phyloP scores from a whole-genome alignment of 2,329 filamentous ascomycete species.

The Penicillium glabrum region DNA sequence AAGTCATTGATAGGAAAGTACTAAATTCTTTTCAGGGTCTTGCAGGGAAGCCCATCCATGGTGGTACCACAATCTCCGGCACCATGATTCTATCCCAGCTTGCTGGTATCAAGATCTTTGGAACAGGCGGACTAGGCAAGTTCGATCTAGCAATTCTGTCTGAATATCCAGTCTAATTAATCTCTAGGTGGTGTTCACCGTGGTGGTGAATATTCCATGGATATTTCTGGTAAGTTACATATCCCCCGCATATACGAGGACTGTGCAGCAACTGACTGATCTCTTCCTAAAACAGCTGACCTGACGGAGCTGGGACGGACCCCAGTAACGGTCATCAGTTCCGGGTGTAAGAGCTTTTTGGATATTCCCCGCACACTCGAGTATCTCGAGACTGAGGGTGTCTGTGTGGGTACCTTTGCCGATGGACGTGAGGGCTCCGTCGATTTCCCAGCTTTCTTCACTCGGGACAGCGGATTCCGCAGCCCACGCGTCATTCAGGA shows the following conservation, averaged over 20 bases:
- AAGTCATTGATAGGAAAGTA: not conserved
- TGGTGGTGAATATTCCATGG: slow-evolving; percentile 81
- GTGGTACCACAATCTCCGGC: slow-evolving; percentile 88
- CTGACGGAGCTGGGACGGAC: slow-evolving; percentile 90
- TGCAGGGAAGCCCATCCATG: slow-evolving; percentile 69
- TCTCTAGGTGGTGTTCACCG: slow-evolving; percentile 76
- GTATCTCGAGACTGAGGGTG: slow-evolving; percentile 68
- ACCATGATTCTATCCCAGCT: slow-evolving; percentile 87
- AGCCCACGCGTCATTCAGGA: slow-evolving; percentile 74
- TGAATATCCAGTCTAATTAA: slow-evolving; percentile 13
- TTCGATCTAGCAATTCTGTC: not conserved
- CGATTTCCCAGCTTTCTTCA: slow-evolving; percentile 92
- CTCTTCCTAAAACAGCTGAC: slow-evolving; percentile 59
- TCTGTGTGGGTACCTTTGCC: slow-evolving; percentile 84
- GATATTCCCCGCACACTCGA: slow-evolving; percentile 90
- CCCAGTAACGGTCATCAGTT: slow-evolving; percentile 81
- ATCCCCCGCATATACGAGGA: not conserved
- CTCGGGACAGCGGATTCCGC: slow-evolving; percentile 76
- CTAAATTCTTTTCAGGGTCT: slow-evolving; percentile 52
- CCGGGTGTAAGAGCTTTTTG: slow-evolving; percentile 93
- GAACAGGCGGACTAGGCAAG: slow-evolving; percentile 78
- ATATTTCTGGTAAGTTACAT: slow-evolving; percentile 65
- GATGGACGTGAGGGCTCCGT: slow-evolving; percentile 71
- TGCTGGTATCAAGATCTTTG: slow-evolving; percentile 89
- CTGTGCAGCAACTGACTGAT: slow-evolving; percentile 1